A percentile compares a stretch with the other conserved stretches of the same genome.
Conservation (phyloP, 257 asterid species). For the Asclepias syriaca region DNA sequence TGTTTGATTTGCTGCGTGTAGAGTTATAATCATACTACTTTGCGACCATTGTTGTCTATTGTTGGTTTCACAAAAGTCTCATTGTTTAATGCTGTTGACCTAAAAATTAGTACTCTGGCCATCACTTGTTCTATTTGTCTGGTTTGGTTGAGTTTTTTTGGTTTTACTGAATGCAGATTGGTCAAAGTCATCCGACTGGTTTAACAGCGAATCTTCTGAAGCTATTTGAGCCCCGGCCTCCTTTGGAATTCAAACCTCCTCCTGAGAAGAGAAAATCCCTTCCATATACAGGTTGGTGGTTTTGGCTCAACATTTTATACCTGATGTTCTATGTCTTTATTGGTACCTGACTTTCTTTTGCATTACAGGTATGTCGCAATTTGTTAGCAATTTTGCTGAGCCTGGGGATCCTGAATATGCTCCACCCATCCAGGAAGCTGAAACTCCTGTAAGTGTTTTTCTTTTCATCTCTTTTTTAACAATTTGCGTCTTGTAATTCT, state of each 20-base stretch:
- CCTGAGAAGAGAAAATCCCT: conserved; percentile 95
- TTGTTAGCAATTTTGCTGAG: conserved; percentile 67
- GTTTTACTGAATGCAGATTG: conserved; percentile 52
- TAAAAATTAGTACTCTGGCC: neutral
- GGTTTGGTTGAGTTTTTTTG: neutral
- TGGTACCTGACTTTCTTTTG: neutral
- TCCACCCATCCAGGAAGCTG: conserved; percentile 78
- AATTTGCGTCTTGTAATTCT: neutral
- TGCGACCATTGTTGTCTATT: neutral
- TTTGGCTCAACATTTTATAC: neutral
- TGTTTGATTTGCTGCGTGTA: neutral
- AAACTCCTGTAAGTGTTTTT: conserved; percentile 66
- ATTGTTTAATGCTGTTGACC: neutral
- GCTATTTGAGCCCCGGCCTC: conserved; percentile 91
- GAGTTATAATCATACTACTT: neutral
- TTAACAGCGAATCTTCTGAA: conserved; percentile 77
- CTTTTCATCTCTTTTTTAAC: no score
- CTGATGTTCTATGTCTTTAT: neutral
- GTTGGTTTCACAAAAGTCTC: neutral
- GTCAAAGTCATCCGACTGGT: conserved; percentile 98
- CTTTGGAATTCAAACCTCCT: conserved; percentile 89
- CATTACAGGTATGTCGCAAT: conserved; percentile 74
- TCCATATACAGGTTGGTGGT: conserved; percentile 60
- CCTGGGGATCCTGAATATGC: conserved; percentile 88
- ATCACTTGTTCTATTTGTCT: neutral